Evolutionary conservation across 305 asterid species (phyloP), one percentile per base, ranked within the genome.

Genomic region (Ilex paraguariensis): DNA sequence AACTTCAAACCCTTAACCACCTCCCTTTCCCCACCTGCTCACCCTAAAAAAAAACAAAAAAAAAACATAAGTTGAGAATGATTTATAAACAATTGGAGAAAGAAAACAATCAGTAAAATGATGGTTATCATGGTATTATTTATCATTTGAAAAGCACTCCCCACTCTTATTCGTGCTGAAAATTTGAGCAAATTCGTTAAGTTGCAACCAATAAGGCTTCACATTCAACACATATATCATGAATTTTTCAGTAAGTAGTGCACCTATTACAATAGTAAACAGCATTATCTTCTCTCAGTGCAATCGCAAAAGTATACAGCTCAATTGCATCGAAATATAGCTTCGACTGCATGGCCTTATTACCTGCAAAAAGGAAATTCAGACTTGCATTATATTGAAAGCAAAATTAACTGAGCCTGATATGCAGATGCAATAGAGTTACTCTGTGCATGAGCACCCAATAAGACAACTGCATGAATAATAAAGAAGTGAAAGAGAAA

Each of bases 191-290:
- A 36, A 36, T 4, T 36, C 7, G 42, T 36, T 8, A 36, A 36
- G 9, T 36, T 36, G 9, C 42, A 36, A 36, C 42, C 42, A 36
- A 5, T 36, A 36, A 36, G 9, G 6, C 42, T 4, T 36, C 42
- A 36, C 6, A 36, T 36, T 36, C 6, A 36, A 36, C 6, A 7
- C 42, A 36, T 36, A 5, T 4, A 36, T 36, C 42, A 36, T 36
- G 42, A 36, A 36, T 36, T 36, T 36, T 36, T 36, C 7, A 5
- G 9, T 36, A 61, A 57, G 55, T 45, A 53, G 42, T 74, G 49
- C 33, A 90, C 97, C 95, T 85, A 81, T 84, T 90, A 83, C 97
- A 82, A 70, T 76, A 84, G 74, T 90, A 90, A 73, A 90, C 92
- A 63, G 88, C 96, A 81, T 90, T 87, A 73, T 81, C 84, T 65